Conservation (phyloP, 2,329 filamentous ascomycete genomes). For the Pseudophaeomoniella oleicola region DNA sequence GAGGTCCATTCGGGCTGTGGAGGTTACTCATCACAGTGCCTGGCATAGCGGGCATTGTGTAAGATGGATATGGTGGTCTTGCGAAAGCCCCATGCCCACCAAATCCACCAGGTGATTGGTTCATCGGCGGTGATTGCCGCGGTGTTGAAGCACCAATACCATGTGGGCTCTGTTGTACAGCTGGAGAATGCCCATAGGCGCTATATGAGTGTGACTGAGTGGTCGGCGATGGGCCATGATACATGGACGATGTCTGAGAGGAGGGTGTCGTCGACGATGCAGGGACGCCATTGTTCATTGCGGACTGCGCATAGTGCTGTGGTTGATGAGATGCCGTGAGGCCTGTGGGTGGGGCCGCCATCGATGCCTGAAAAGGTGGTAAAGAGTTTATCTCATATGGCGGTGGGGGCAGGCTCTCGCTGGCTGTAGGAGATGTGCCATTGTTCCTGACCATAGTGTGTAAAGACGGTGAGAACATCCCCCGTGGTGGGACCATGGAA, state of each 20-base stretch:
- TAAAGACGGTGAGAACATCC: constrained; percentile 43
- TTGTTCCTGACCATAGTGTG: constrained; percentile 37
- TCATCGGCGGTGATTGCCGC: constrained; percentile 42
- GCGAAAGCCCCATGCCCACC: constrained; percentile 17
- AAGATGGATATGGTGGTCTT: constrained; percentile 32
- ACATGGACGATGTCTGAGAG: constrained; percentile 26
- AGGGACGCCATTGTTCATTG: constrained; percentile 22
- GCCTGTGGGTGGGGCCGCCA: constrained; percentile 20
- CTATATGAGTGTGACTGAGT: constrained; percentile 31
- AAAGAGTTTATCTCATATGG: constrained; percentile 51
- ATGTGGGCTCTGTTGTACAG: constrained; percentile 32
- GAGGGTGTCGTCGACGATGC: constrained; percentile 36
- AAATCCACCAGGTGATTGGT: constrained; percentile 26
- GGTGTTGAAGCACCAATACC: constrained; percentile 24
- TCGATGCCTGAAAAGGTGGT: constrained; percentile 46
- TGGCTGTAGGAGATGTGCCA: constrained; percentile 44
- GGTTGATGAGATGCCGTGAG: constrained; percentile 5
- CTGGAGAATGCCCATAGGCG: constrained; percentile 35
- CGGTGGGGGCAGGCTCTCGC: constrained; percentile 50
- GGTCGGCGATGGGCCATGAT: constrained; percentile 23
- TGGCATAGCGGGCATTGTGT: constrained; percentile 47
- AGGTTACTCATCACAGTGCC: constrained; percentile 67
- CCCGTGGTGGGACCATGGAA: constrained; percentile 28
- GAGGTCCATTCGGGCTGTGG: constrained; percentile 55
- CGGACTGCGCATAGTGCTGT: background rate